These are phyloP conservation scores for Aspergillus novofumigatus DNA, from an alignment of 2,329 filamentous ascomycete genomes.

Conservation along the genomic window DNA sequence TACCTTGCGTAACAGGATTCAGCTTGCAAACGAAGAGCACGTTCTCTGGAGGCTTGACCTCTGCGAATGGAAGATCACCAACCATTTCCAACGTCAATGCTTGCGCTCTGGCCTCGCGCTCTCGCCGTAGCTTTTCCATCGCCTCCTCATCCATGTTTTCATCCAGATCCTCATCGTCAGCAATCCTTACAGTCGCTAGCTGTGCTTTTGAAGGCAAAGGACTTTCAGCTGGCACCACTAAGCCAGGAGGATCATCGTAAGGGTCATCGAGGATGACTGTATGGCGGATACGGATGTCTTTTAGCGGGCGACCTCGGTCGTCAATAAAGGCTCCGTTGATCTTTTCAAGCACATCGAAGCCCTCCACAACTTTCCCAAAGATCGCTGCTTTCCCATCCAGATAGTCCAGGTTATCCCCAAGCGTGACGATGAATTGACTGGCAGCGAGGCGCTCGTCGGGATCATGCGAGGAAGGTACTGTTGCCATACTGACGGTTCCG, in stretches of 20 bases:
- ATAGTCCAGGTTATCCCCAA: conserved; percentile 84
- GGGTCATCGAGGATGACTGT: conserved; percentile 90
- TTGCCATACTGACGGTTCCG: conserved; percentile 98
- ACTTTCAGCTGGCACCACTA: conserved; percentile 73
- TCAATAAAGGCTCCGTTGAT: conserved; percentile 89
- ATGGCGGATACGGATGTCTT: conserved; percentile 92
- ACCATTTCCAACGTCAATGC: conserved; percentile 96
- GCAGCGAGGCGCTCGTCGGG: conserved; percentile 77
- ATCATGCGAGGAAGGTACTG: conserved; percentile 68
- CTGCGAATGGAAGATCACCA: conserved; percentile 92
- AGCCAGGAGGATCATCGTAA: conserved; percentile 72
- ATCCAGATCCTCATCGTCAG: conserved; percentile 78
- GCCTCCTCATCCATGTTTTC: conserved; percentile 76
- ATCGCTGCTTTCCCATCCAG: conserved; percentile 91
- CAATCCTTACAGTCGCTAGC: conserved; percentile 85
- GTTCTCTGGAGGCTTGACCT: conserved; percentile 96
- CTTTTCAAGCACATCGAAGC: conserved; percentile 89
- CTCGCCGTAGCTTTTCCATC: conserved; percentile 72
- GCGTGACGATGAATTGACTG: conserved; percentile 90
- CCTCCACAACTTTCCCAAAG: conserved; percentile 93
- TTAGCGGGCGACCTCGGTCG: conserved; percentile 77
- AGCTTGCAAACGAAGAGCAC: conserved; percentile 97
- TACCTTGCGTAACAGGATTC: conserved; percentile 83
- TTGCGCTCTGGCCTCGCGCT: conserved; percentile 88
- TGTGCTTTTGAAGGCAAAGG: conserved; percentile 80